phyloP scores from a whole-genome alignment of 1,139 yeast species.

The Candida frijolesensis region DNA sequence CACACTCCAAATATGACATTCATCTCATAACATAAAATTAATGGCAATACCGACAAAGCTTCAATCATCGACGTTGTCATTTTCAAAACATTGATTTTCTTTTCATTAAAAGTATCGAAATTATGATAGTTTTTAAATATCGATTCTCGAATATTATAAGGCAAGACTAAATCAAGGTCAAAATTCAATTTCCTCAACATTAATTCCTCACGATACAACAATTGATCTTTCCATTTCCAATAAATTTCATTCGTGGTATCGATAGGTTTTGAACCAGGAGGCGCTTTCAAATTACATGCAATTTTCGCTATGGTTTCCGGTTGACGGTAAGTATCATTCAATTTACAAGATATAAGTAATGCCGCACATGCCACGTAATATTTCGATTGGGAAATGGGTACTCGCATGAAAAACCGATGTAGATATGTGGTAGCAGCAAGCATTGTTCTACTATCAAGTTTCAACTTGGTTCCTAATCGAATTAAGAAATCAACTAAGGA shows the following conservation, averaged over 20 bases:
- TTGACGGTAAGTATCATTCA: conserved; percentile 45
- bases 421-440: conserved; percentile 46
- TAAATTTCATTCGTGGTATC: conserved; percentile 46
- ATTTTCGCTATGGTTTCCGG: conserved; percentile 48
- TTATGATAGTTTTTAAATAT: conserved; percentile 16
- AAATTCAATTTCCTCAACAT: conserved; percentile 43
- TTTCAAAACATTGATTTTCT: conserved; percentile 32
- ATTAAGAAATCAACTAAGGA: conserved; percentile 44
- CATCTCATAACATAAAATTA: conserved; percentile 38
- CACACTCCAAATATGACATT: conserved; percentile 37
- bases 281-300: conserved; percentile 38
- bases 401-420: conserved; percentile 45
- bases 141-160: conserved; percentile 37
- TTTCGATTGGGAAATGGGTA: conserved; percentile 47
- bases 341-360: conserved; percentile 44
- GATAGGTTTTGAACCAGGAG: conserved; percentile 27
- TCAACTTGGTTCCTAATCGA: conserved; percentile 37
- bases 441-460: conserved; percentile 47
- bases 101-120: conserved; percentile 4
- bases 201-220: conserved; percentile 46
- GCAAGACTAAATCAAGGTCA: conserved; percentile 42
- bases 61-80: conserved; percentile 41
- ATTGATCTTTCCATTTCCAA: conserved; percentile 52
- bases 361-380: conserved; percentile 52
- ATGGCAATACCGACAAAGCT: conserved; percentile 43